phyloP scores from a whole-genome alignment of 352 stramenopile species.

The Phytopythium aichiense region DNA sequence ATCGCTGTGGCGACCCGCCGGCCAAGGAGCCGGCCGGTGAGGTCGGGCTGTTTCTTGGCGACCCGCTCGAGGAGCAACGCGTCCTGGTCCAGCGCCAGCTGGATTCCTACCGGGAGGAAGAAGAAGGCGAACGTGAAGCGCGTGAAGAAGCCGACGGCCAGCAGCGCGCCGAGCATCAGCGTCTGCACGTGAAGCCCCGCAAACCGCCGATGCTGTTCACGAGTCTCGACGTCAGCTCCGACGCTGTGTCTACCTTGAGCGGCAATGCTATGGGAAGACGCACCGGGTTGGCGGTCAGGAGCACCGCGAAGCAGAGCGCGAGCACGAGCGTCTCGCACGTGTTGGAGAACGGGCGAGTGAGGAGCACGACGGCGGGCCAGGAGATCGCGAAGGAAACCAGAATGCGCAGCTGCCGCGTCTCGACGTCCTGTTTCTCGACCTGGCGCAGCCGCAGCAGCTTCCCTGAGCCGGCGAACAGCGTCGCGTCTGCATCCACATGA shows the following conservation, averaged over 20 bases:
- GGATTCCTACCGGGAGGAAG: conserved; percentile 67
- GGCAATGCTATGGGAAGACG: background rate
- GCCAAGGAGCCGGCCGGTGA: background rate
- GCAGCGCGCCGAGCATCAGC: conserved; percentile 51
- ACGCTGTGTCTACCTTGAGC: no score
- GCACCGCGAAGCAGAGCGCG: conserved; percentile 41
- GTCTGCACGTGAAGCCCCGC: conserved; percentile 42
- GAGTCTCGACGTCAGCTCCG: background rate
- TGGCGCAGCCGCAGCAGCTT: conserved; percentile 19
- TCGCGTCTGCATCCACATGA: conserved; percentile 18
- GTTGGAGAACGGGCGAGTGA: conserved; percentile 81
- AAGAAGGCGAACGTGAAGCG: conserved; percentile 83
- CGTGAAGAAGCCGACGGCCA: conserved; percentile 72
- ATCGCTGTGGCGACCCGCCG: conserved; percentile 23
- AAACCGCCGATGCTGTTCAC: conserved; percentile 32
- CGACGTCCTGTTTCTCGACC: conserved; percentile 12
- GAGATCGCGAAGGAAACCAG: conserved; percentile 62
- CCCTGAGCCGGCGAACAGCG: conserved; percentile 38
- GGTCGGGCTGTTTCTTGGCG: conserved; percentile 16
- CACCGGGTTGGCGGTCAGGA: conserved; percentile 48
- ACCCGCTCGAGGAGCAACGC: conserved; percentile 21
- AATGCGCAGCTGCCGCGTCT: conserved; percentile 17
- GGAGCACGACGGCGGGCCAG: conserved; percentile 63
- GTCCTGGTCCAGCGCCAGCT: conserved; percentile 61
- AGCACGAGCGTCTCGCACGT: conserved; percentile 67